phyloP scores from a whole-genome alignment of 345 rosid species.

The Pseudoturritis turrita region DNA sequence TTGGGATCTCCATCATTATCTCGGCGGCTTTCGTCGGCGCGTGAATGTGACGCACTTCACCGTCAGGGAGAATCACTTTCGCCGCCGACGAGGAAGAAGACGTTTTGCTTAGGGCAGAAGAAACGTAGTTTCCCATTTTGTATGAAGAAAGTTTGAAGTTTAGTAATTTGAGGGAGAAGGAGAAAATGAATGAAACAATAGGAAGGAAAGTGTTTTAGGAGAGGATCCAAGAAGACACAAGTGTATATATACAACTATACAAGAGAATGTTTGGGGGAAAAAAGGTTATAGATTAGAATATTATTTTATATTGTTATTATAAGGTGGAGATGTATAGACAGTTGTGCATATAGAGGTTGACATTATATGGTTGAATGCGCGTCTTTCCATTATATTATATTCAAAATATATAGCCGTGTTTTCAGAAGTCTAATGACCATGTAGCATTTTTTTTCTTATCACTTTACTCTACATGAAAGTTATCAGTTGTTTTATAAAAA shows the following conservation, averaged over 20 bases:
- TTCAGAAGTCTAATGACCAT: constrained; percentile 9
- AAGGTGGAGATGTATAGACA: constrained; percentile 37
- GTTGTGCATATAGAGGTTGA: constrained; percentile 32
- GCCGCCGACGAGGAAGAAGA: constrained; percentile 36
- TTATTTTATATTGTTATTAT: not conserved
- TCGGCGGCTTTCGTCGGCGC: constrained; percentile 71
- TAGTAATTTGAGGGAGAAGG: not conserved
- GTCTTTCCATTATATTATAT: constrained; percentile 17
- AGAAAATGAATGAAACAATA: not conserved
- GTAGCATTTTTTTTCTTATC: not conserved
- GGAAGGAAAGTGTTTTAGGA: constrained; percentile 5
- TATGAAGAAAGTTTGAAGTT: not conserved
- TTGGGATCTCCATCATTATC: constrained; percentile 82
- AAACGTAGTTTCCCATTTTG: constrained; percentile 71
- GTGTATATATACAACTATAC: constrained; percentile 1
- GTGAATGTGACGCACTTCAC: constrained; percentile 52
- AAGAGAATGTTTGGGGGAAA: constrained; percentile 21
- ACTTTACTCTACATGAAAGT: constrained; percentile 10
- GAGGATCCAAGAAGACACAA: constrained; percentile 13
- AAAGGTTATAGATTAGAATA: not conserved
- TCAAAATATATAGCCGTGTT: constrained; percentile 18
- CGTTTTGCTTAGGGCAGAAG: constrained; percentile 48
- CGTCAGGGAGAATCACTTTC: constrained; percentile 62
- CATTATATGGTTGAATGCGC: constrained; percentile 32
- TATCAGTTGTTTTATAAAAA: too few relatives aligned